Percentiles rank a stretch among this genome's conserved stretches.
Evolutionary conservation across 306 rosid genomes (phyloP).

Genomic region (Styphnolobium japonicum): DNA sequence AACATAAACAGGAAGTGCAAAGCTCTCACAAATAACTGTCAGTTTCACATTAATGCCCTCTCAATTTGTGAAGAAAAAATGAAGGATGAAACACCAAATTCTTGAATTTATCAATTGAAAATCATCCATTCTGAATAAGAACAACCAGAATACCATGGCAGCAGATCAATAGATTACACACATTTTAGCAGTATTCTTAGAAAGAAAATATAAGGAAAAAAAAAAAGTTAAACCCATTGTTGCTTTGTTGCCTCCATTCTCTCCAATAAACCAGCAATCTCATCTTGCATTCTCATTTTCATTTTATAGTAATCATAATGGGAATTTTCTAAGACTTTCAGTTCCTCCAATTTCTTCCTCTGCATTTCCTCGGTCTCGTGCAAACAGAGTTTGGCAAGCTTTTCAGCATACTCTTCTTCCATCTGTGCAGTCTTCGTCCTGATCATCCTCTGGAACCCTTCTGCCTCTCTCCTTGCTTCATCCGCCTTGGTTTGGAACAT

Average conservation of each 20-base stretch:
- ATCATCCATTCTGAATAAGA: constrained; percentile 35
- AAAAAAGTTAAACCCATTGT: constrained; percentile 50
- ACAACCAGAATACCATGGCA: constrained; percentile 36
- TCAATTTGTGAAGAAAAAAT: constrained; percentile 8
- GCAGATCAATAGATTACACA: constrained; percentile 40
- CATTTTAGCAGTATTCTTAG: constrained; percentile 37
- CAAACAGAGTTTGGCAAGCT: constrained; percentile 65
- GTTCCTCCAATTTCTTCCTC: constrained; percentile 78
- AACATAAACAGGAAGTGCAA: neutral
- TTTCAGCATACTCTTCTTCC: constrained; percentile 76
- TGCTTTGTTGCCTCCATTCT: constrained; percentile 96
- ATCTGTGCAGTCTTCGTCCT: constrained; percentile 55
- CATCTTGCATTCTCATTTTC: constrained; percentile 87
- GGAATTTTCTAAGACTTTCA: constrained; percentile 74
- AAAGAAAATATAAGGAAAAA: constrained; percentile 6
- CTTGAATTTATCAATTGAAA: constrained; percentile 29
- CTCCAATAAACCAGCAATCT: constrained; percentile 74
- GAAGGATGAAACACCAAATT: constrained; percentile 24
- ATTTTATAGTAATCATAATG: constrained; percentile 73
- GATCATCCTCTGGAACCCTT: constrained; percentile 63
- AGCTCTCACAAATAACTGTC: neutral
- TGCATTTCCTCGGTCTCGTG: constrained; percentile 71
- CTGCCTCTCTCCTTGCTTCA: constrained; percentile 91
- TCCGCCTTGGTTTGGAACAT: constrained; percentile 96
- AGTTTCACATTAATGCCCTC: constrained; percentile 14